A percentile compares a stretch with the other conserved stretches of the same genome.
phyloP scores from a whole-genome alignment of 768 basidiomycete species.

The Royoungia palumana region DNA sequence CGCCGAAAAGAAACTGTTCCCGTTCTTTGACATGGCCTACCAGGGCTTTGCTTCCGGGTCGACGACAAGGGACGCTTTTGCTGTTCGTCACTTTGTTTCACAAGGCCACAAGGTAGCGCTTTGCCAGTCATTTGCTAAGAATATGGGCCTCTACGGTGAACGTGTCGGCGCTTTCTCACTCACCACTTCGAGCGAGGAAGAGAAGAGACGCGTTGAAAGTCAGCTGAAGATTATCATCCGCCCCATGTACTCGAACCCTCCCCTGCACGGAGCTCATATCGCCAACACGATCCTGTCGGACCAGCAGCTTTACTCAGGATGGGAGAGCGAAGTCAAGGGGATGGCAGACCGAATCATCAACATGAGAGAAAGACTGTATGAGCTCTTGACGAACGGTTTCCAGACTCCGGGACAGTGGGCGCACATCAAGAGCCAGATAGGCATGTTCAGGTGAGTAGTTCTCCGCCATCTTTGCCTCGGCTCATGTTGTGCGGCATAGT shows the following conservation, averaged over 20 bases:
- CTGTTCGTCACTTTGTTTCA: conserved; percentile 89
- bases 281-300: conserved; percentile 81
- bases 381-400: conserved; percentile 68
- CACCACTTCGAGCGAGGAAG: conserved; percentile 61
- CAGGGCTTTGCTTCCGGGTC: conserved; percentile 98
- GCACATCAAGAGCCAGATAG: conserved; percentile 93
- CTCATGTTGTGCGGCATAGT: conserved; percentile 36
- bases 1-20: conserved; percentile 88
- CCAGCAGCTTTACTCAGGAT: conserved; percentile 72
- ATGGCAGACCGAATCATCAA: conserved; percentile 95
- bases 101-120: conserved; percentile 89
- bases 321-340: conserved; percentile 89
- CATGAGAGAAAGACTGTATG: conserved; percentile 85
- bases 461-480: not conserved
- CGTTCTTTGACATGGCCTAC: conserved; percentile 99
- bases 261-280: conserved; percentile 83
- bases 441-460: conserved; percentile 86
- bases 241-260: conserved; percentile 98
- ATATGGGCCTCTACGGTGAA: conserved; percentile 98
- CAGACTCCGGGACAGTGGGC: conserved; percentile 94
- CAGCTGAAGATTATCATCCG: conserved; percentile 95
- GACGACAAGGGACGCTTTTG: conserved; percentile 87
- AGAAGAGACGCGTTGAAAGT: conserved; percentile 84
- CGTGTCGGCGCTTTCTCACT: conserved; percentile 97
- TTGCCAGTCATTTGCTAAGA: conserved; percentile 97